Evolutionary conservation across 1,139 yeast genomes (phyloP), one percentile per base, ranked within the genome.

Genomic region (Insectozyma bohioensis): DNA sequence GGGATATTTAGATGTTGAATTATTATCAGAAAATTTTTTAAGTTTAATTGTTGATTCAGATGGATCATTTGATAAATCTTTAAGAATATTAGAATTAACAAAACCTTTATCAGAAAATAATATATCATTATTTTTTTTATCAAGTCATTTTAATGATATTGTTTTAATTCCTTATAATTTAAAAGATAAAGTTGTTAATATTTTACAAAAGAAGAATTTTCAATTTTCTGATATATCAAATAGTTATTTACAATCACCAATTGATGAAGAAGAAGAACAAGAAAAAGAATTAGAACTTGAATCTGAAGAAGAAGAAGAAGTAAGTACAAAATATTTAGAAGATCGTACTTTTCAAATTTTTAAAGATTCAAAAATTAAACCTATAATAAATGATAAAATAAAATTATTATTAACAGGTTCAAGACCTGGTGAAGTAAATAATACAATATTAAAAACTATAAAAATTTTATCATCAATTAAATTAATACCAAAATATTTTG

Each of bases 111-210:
- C 84, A 0, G 64, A 67, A 23, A 77, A 78, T 33, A 67, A 67
- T 11, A 77, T 81, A 21, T 68, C 86, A 3, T 61, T 81, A 20
- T 80, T 79, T 49, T 81, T 80, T 54, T 55, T 81, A 25, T 74
- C 82, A 10, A 78, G 82, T 25, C 83, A 81, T 55, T 80, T 78
- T 47, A 72, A 80, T 33, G 85, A 81, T 52, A 75, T 78, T 31
- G 83, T 81, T n/a, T 60, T 81, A 24, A 69, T 80, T 12, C 87
- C 88, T 0, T 53, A 51, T 26, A 46, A 54, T 4, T 63, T 64
- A 8, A 67, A 67, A 41, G 63, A 61, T 2, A 62, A 63, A 35
- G 84, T 78, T 0, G 51, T 72, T 3, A 48, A 49, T 19, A 67
- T 76, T 5, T 52, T 79, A 25, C 62, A 72, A 13, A 54, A 56